A percentile compares a stretch with the other conserved stretches of the same genome.
Conservation (phyloP, 768 basidiomycete genomes). For the Termitomyces titanicus region DNA sequence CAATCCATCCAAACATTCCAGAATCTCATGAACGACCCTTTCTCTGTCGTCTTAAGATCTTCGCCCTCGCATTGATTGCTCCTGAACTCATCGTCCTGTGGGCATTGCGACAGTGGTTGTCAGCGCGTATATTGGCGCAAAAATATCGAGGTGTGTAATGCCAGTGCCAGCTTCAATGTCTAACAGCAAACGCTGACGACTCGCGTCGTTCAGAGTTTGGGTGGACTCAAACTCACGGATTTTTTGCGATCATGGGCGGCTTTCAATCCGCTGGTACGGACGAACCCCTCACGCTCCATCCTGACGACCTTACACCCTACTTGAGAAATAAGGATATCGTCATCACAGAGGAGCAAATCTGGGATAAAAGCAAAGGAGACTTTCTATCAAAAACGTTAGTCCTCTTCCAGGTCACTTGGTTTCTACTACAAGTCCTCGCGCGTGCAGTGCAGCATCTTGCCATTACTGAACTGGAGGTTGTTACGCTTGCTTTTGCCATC, state of each 20-base stretch:
- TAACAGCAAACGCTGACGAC: too few species aligned
- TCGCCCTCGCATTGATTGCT: conserved; percentile 13
- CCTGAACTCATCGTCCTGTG: conserved; percentile 18
- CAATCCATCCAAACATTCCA: conserved; percentile 24
- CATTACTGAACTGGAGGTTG: conserved; percentile 27
- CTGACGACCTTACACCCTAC: background rate
- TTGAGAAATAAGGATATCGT: background rate
- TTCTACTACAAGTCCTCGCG: conserved; percentile 23
- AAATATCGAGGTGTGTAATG: background rate
- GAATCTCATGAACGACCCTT: background rate
- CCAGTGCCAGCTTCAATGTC: too few species aligned
- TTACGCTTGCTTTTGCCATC: conserved; percentile 22
- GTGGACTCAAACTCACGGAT: too few species aligned
- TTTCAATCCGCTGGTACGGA: too few species aligned
- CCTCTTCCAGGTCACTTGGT: conserved; percentile 27
- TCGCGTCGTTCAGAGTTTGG: too few species aligned
- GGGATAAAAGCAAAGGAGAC: conserved; percentile 24
- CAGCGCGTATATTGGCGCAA: conserved; percentile 13
- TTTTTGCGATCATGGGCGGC: conserved; percentile 26
- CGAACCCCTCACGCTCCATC: too few species aligned
- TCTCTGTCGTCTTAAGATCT: background rate
- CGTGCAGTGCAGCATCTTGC: conserved; percentile 17
- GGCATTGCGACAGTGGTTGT: conserved; percentile 18
- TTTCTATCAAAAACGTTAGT: conserved; percentile 19
- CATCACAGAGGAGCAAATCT: conserved; percentile 17